Conservation (phyloP, 129 eudicot genomes). For the Escallonia rubra region DNA sequence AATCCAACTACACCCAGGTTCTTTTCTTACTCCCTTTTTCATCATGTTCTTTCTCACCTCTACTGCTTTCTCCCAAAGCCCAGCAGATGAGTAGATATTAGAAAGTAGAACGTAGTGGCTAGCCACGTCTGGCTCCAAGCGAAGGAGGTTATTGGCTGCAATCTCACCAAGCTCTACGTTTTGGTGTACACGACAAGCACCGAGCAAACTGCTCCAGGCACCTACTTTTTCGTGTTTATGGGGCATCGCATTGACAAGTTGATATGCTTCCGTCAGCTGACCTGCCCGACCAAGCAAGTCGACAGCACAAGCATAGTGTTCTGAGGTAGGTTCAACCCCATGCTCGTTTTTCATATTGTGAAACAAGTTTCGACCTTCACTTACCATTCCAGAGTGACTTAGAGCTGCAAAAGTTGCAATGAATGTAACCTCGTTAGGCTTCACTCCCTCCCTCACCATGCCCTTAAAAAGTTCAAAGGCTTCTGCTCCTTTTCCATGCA, state of each 20-base stretch:
- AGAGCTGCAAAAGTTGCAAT: slow-evolving; percentile 72
- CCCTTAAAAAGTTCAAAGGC: slow-evolving; percentile 44
- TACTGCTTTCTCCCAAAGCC: slow-evolving; percentile 72
- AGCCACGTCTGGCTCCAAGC: slow-evolving; percentile 66
- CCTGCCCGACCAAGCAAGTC: slow-evolving; percentile 96
- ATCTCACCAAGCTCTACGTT: slow-evolving; percentile 71
- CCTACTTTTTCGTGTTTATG: slow-evolving; percentile 39
- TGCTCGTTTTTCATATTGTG: slow-evolving; percentile 48
- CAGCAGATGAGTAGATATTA: slow-evolving; percentile 68
- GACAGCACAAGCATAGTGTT: slow-evolving; percentile 74
- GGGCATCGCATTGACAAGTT: slow-evolving; percentile 51
- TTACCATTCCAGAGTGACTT: slow-evolving; percentile 79
- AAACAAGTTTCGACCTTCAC: slow-evolving; percentile 60
- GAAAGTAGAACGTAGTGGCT: slow-evolving; percentile 78
- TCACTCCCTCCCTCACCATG: slow-evolving; percentile 48
- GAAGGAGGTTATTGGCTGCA: slow-evolving; percentile 48
- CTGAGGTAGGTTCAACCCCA: slow-evolving; percentile 60
- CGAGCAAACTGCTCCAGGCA: slow-evolving; percentile 85
- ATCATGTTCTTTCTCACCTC: slow-evolving; percentile 60
- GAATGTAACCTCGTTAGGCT: slow-evolving; percentile 72
- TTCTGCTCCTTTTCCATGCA: slow-evolving; percentile 80
- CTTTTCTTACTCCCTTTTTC: slow-evolving; percentile 62
- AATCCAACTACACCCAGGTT: slow-evolving; percentile 91
- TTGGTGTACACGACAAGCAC: slow-evolving; percentile 76
- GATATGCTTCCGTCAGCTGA: slow-evolving; percentile 54